Evolutionary conservation across 2,329 filamentous ascomycete species (phyloP), one percentile per base, ranked within the genome.

Genomic region (Anisogramma anomala): DNA sequence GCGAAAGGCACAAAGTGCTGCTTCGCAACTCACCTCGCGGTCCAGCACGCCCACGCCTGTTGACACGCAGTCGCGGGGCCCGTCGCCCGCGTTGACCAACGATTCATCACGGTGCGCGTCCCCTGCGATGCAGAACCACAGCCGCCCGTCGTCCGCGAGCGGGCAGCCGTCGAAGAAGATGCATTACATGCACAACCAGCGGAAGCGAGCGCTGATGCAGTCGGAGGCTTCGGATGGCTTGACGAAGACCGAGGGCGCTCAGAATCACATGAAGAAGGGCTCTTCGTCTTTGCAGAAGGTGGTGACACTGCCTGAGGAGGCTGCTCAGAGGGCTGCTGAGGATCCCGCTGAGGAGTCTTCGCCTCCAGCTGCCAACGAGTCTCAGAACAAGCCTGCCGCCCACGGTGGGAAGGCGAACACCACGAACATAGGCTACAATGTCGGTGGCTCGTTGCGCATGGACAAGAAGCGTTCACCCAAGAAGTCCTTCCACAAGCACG

Each of bases 401-500:
- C 8, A 26, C 18, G 22, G 17, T 3, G 31, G 27, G 2, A 10
- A 23, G 3, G 23, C n/a, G 14, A 41, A 13, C 17, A 15, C 27
- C 6, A 41, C 4, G 10, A 46, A 44, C 13, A 62, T 55, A 15
- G 51, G 56, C 22, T 44, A 50, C 28, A 47, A 52, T 19, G 53
- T 51, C 9, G 15, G 3, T 17, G 59, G 58, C 17, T 63, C 61
- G 3, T 50, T 63, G 22, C 54, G 53, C 8, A 42, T 61, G 17
- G 31, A 27, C 42, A 42, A 41, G 25, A 25, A 33, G 14, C 38
- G 20, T 3, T 38, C 33, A 20, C 33, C 37, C 10, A 41, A 32
- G 11, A 42, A 38, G 33, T 23, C 34, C 6, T 22, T 40, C 28
- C 41, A 47, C 27, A 22, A 41, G 13, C 33, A 41, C 13, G 22